phyloP scores from a whole-genome alignment of 208 protist species.

The Porcisia deanei region DNA sequence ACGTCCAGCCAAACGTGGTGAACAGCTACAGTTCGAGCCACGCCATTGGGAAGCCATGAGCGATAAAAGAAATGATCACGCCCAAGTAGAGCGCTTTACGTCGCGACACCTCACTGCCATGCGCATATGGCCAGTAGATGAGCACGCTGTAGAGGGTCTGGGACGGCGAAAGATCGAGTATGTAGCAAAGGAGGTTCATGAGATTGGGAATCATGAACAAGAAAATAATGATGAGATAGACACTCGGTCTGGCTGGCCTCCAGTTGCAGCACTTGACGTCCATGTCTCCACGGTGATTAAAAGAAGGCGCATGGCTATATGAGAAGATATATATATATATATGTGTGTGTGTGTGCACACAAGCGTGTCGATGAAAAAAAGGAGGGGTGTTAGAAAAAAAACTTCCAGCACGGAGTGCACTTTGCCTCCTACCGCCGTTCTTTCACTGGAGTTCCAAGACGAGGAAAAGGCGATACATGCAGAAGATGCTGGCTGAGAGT shows the following conservation, averaged over 20 bases:
- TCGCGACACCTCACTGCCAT: constrained; percentile 70
- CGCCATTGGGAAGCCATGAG: constrained; percentile 71
- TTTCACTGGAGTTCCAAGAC: not conserved
- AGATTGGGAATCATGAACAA: constrained; percentile 54
- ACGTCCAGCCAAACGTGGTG: constrained; percentile 48
- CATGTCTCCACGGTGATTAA: constrained; percentile 8
- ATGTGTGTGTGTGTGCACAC: constrained; percentile 5
- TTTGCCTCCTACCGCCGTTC: not conserved
- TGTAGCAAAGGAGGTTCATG: constrained; percentile 67
- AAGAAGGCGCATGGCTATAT: not conserved
- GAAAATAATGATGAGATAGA: constrained; percentile 60
- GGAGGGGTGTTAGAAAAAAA: not conserved
- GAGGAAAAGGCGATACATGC: not conserved
- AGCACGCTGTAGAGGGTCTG: constrained; percentile 12
- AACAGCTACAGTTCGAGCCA: constrained; percentile 82
- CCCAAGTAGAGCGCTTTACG: constrained; percentile 47
- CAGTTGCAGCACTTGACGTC: constrained; percentile 18
- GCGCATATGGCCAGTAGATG: constrained; percentile 76
- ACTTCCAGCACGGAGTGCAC: not conserved
- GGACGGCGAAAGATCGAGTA: constrained; percentile 41
- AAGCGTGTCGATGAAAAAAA: not conserved
- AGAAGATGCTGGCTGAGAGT: not conserved
- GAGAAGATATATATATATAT: constrained; percentile 8
- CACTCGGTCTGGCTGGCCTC: constrained; percentile 37
- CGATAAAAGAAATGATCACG: constrained; percentile 61